phyloP scores from a whole-genome alignment of 495 filamentous ascomycete genomes.

The Paragyromitra xinjiangensis region DNA sequence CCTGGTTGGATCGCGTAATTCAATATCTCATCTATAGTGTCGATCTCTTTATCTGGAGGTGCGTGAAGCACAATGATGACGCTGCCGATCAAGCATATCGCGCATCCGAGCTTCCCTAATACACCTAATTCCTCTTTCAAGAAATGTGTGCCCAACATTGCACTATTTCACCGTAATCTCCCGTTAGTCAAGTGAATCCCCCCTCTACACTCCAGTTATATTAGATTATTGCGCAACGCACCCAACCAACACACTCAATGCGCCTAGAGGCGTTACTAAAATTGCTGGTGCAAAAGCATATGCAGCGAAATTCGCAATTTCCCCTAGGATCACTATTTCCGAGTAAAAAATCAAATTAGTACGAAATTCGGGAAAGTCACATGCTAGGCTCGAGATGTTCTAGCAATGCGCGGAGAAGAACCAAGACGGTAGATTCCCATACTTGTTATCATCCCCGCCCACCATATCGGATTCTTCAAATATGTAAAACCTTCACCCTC shows the following conservation, averaged over 20 bases:
- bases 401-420: background rate
- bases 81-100: slow-evolving; percentile 93
- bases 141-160: slow-evolving; percentile 93
- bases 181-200: slow-evolving; percentile 26
- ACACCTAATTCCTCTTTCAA: slow-evolving; percentile 86
- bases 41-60: slow-evolving; percentile 88
- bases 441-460: slow-evolving; percentile 90
- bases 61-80: slow-evolving; percentile 98
- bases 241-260: slow-evolving; percentile 93
- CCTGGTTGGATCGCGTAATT: slow-evolving; percentile 87
- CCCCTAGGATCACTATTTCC: slow-evolving; percentile 74
- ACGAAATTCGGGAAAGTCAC: slow-evolving; percentile 1
- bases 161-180: slow-evolving; percentile 60
- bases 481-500: slow-evolving; percentile 97
- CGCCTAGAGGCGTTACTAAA: slow-evolving; percentile 91
- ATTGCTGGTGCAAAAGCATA: slow-evolving; percentile 98
- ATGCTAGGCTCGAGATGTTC: background rate
- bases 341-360: slow-evolving; percentile 18
- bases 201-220: slow-evolving; percentile 2
- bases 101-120: slow-evolving; percentile 92
- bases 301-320: slow-evolving; percentile 94
- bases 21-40: slow-evolving; percentile 86
- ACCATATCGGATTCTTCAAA: slow-evolving; percentile 91
- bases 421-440: slow-evolving; percentile 57
- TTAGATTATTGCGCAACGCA: slow-evolving; percentile 53